These are phyloP conservation scores for Nakazawaea laoshanensis DNA, from an alignment of 805 yeast genomes.

Conservation along the genomic window DNA sequence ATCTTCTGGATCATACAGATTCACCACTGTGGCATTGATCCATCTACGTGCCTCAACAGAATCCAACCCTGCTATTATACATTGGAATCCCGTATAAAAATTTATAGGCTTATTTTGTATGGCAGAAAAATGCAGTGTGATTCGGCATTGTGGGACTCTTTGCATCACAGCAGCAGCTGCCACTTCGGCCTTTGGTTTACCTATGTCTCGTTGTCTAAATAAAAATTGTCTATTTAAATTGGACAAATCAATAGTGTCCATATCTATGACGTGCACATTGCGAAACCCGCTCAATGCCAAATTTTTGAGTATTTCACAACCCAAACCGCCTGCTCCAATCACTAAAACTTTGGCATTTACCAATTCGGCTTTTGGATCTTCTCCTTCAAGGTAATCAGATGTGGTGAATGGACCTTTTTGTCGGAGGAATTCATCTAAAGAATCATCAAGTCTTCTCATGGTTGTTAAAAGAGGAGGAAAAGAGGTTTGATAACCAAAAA, in stretches of 20 bases:
- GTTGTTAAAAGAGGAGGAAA: too few species aligned
- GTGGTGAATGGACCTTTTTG: constrained; percentile 6
- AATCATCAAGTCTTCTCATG: constrained; percentile 1
- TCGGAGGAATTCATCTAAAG: constrained; percentile 5
- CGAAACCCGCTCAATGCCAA: constrained; percentile 63
- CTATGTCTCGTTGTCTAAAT: constrained; percentile 54
- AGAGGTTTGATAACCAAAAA: too few species aligned
- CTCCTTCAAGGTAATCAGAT: constrained; percentile 5
- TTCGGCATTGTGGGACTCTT: constrained; percentile 32
- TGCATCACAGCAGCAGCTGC: constrained; percentile 50
- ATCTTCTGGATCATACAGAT: constrained; percentile 47
- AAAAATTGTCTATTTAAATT: constrained; percentile 72
- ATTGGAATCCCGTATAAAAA: constrained; percentile 59
- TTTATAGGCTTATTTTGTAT: constrained; percentile 55
- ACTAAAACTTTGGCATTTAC: constrained; percentile 25
- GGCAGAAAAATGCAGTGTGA: constrained; percentile 54
- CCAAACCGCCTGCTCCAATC: constrained; percentile 79
- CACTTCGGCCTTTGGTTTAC: constrained; percentile 54
- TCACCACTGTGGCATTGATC: constrained; percentile 66
- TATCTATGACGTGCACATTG: constrained; percentile 62
- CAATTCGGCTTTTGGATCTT: constrained; percentile 12
- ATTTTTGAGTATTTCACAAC: constrained; percentile 73
- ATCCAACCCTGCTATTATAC: constrained; percentile 84
- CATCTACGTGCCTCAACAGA: constrained; percentile 85
- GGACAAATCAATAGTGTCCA: constrained; percentile 77